A percentile compares a stretch with the other conserved stretches of the same genome.
These are phyloP conservation scores for Colletotrichum tropicicola DNA, from an alignment of 2,329 filamentous ascomycete genomes.

Conservation along the genomic window DNA sequence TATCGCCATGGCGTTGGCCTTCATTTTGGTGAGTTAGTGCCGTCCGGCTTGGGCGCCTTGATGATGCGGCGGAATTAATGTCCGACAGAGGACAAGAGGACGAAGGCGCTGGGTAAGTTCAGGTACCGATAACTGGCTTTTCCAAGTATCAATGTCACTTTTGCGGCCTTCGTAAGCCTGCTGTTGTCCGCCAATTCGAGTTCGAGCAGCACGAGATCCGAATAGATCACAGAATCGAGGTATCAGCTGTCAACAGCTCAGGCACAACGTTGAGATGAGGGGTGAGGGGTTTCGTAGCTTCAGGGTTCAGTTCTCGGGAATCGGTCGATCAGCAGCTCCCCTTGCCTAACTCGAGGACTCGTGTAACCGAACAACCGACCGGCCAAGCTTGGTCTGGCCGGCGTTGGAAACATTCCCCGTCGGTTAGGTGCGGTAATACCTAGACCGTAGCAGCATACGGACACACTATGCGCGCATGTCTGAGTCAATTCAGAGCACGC, in stretches of 20 bases:
- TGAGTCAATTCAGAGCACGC: slow-evolving; percentile 17
- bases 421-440: slow-evolving; percentile 1
- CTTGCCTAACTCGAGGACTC: neutral
- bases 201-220: neutral
- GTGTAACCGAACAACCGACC: neutral
- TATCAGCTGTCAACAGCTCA: neutral
- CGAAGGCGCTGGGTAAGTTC: no score
- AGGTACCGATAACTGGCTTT: no score
- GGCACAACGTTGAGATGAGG: neutral
- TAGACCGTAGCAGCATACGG: neutral
- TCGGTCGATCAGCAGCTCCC: slow-evolving; percentile 1
- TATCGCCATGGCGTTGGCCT: neutral
- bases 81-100: no score
- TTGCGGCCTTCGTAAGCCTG: neutral
- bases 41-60: neutral
- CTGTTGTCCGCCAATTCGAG: neutral
- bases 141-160: no score
- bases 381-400: neutral
- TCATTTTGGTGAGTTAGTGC: neutral
- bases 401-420: neutral
- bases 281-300: slow-evolving; percentile 28
- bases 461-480: neutral
- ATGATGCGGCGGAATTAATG: neutral
- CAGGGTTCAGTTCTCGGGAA: slow-evolving; percentile 8
- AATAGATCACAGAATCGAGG: neutral